These are phyloP conservation scores for Phialocephala sp. DNA, from an alignment of 2,329 filamentous ascomycete species.

Conservation along the genomic window DNA sequence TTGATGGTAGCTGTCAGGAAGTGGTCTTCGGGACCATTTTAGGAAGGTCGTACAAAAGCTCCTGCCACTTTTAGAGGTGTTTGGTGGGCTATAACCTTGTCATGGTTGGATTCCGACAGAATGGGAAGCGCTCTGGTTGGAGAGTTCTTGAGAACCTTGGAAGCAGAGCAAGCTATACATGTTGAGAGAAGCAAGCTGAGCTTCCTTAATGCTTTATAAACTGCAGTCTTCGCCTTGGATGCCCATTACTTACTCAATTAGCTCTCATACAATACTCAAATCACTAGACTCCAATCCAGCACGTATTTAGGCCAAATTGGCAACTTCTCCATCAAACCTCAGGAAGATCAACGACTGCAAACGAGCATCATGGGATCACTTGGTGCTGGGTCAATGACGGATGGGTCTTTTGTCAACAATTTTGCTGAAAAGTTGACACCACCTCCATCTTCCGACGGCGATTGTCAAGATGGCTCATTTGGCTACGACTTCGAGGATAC, in stretches of 20 bases:
- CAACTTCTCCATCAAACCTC: no score
- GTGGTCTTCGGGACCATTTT: neutral
- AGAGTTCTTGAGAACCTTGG: neutral
- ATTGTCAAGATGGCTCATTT: constrained; percentile 8
- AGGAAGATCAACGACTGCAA: no score
- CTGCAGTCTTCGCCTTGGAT: neutral
- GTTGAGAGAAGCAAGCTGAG: neutral
- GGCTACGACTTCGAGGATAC: constrained; percentile 32
- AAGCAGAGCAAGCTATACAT: neutral
- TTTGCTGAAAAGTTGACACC: neutral
- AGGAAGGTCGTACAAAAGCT: neutral
- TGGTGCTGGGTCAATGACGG: neutral
- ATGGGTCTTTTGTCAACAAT: neutral
- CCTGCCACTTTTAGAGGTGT: neutral
- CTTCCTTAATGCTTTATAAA: neutral
- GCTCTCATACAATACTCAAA: no score
- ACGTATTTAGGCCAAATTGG: no score
- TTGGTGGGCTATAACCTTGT: neutral
- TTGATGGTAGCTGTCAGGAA: neutral
- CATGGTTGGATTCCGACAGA: neutral
- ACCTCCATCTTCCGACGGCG: neutral
- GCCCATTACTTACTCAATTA: neutral
- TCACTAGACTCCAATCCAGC: no score
- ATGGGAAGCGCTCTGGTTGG: neutral
- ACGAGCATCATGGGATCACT: constrained; percentile 1